A percentile compares a stretch with the other conserved stretches of the same genome.
Evolutionary conservation across 768 basidiomycete genomes (phyloP).

Genomic region (Kwoniella newhampshirensis): DNA sequence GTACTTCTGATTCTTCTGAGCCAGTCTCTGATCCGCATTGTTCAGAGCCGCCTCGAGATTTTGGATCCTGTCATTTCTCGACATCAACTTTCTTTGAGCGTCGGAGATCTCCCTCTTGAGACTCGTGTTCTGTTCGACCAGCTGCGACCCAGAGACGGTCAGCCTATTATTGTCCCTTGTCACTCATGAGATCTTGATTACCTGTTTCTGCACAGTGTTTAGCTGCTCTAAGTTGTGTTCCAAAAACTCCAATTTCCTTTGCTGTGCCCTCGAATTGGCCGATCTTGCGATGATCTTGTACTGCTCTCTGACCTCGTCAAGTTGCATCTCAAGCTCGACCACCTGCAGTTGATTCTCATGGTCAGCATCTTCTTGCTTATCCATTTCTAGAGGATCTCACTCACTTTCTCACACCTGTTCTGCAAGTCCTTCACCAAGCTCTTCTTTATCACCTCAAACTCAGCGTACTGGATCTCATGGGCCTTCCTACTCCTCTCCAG

Average conservation of each 20-base stretch:
- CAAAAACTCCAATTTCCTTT: constrained; percentile 98
- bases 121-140: constrained; percentile 95
- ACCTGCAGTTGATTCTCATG: constrained; percentile 66
- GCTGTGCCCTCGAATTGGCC: constrained; percentile 96
- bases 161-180: not conserved
- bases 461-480: constrained; percentile 95
- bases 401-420: constrained; percentile 98
- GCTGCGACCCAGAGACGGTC: constrained; percentile 57
- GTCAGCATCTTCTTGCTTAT: not conserved
- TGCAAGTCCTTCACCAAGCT: constrained; percentile 97
- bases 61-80: constrained; percentile 95
- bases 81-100: constrained; percentile 91
- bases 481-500: constrained; percentile 94
- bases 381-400: constrained; percentile 14
- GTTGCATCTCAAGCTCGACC: constrained; percentile 96
- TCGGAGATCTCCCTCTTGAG: constrained; percentile 97
- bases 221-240: constrained; percentile 95
- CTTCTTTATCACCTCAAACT: constrained; percentile 98
- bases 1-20: constrained; percentile 93
- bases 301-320: constrained; percentile 98
- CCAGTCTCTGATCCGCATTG: constrained; percentile 87
- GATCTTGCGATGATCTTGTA: constrained; percentile 98
- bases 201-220: constrained; percentile 96
- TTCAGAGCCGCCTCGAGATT: constrained; percentile 89
- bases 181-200: constrained; percentile 39